Evolutionary conservation across 208 protist species (phyloP), one percentile per base, ranked within the genome.

Genomic region (Crithidia mellificae): DNA sequence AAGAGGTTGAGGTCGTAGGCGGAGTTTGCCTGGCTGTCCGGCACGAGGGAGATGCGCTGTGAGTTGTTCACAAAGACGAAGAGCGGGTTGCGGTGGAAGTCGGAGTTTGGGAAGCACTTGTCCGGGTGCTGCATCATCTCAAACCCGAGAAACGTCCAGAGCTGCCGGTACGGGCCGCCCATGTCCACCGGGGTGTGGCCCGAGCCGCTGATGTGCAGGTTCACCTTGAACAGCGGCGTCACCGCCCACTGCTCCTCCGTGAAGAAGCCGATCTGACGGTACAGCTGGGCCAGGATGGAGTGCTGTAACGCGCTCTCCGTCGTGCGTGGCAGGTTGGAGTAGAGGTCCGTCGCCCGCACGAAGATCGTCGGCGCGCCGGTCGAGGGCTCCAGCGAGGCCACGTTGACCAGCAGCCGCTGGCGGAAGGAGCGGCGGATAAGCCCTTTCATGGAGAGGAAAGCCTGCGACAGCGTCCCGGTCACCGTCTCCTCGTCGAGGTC

Each of bases 81-180:
- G 58, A 96, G 84, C 30, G 90, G 89, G 70, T 91, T 93, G 36
- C 87, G 83, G 65, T 95, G 84, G 71, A 85, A 93, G 62, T 94
- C 82, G 41, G 80, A 86, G 70, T 96, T 79, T 0, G 89, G 88
- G 74, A 85, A 90, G 64, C 86, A 94, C 63, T 83, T 84, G 63
- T 94, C 91, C 17, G 91, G 87, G 77, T 93, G 87, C 43, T 80
- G 73, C 87, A 96, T 95, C 52, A 96, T 80, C 73, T 96, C 89
- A 7, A 93, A 84, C 24, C 82, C 80, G 22, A 96, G 77, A 66
- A 93, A 90, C 7, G 87, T 95, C 90, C 92, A 96, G 58, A 93
- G 70, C 66, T 96, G 92, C 27, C 87, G 84, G 54, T 96, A 96
- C 51, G 92, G 92, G 6, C 92, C 92, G 27, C 92, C 92, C 68